Percentiles rank a stretch among this genome's conserved stretches.
Evolutionary conservation across 2,329 filamentous ascomycete species (phyloP).

Genomic region (Alternaria tenuissima): DNA sequence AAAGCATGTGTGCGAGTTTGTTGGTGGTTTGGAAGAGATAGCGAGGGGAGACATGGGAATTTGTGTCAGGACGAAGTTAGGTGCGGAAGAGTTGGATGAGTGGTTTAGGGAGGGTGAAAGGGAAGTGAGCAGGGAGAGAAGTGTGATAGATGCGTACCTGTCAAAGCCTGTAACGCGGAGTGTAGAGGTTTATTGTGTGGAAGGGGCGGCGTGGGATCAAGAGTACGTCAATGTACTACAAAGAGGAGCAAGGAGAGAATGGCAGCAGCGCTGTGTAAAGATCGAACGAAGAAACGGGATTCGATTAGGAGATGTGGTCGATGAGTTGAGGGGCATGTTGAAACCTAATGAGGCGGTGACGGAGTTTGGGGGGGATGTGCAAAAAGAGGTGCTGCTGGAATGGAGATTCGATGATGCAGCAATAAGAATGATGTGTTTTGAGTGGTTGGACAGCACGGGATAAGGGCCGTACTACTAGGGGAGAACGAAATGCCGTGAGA

Average conservation of each 20-base stretch:
- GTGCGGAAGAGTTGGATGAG: background rate
- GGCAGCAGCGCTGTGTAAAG: constrained; percentile 11
- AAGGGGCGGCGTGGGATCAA: constrained; percentile 12
- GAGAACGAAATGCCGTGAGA: background rate
- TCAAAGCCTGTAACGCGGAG: background rate
- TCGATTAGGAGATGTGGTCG: constrained; percentile 18
- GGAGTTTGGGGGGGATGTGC: background rate
- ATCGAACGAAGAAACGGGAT: constrained; percentile 21
- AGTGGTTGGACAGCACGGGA: background rate
- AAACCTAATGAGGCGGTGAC: background rate
- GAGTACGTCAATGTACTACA: constrained; percentile 6
- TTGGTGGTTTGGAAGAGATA: constrained; percentile 9
- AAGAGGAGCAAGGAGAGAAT: background rate
- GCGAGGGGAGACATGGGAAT: constrained; percentile 7
- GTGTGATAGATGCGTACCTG: background rate
- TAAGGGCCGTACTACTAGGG: background rate
- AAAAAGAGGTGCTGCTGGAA: constrained; percentile 15
- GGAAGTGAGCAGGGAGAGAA: background rate
- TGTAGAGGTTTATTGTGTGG: constrained; percentile 9
- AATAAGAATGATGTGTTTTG: constrained; percentile 1
- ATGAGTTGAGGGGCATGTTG: constrained; percentile 19
- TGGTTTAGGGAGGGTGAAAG: background rate
- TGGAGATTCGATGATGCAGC: constrained; percentile 15
- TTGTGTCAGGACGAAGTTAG: constrained; percentile 1
- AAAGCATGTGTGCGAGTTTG: background rate